A percentile compares a stretch with the other conserved stretches of the same genome.
These are phyloP conservation scores for Monosporascus sp. DNA, from an alignment of 2,329 filamentous ascomycete species.

Conservation along the genomic window DNA sequence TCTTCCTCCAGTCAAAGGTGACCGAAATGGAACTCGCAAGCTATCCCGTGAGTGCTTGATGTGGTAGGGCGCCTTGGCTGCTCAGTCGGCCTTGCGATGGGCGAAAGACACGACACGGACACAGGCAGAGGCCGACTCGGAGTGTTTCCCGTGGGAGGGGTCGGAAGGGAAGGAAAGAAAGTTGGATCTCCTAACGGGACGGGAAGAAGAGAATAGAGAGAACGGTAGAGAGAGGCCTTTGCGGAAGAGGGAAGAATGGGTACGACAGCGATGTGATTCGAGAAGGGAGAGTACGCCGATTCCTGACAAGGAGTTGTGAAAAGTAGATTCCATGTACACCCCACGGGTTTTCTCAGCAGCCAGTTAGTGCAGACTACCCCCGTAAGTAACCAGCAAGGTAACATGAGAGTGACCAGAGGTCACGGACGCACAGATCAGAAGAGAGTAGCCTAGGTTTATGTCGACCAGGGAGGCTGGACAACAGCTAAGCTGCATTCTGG, in stretches of 20 bases:
- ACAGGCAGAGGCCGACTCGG: not conserved
- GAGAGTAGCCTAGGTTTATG: not conserved
- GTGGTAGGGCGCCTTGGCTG: not conserved
- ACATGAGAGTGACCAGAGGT: not conserved
- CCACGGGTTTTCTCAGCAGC: not conserved
- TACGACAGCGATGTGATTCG: not conserved
- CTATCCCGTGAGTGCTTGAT: not conserved
- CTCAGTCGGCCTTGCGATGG: conserved; percentile 3
- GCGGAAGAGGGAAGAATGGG: not conserved
- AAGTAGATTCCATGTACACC: not conserved
- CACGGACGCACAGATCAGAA: not conserved
- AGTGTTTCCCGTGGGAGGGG: not conserved
- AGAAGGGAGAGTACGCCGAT: not conserved
- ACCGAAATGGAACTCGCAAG: no score
- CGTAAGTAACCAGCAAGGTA: not conserved
- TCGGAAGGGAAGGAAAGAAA: not conserved
- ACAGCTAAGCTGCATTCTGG: not conserved
- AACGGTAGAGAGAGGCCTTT: not conserved
- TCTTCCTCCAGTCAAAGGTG: no score
- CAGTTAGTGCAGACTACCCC: no score
- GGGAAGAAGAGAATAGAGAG: not conserved
- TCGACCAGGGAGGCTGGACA: not conserved
- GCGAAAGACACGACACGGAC: not conserved
- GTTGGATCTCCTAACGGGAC: not conserved
- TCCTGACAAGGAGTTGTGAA: not conserved